phyloP scores from a whole-genome alignment of 805 yeast species.

The Teunomyces cretensis region DNA sequence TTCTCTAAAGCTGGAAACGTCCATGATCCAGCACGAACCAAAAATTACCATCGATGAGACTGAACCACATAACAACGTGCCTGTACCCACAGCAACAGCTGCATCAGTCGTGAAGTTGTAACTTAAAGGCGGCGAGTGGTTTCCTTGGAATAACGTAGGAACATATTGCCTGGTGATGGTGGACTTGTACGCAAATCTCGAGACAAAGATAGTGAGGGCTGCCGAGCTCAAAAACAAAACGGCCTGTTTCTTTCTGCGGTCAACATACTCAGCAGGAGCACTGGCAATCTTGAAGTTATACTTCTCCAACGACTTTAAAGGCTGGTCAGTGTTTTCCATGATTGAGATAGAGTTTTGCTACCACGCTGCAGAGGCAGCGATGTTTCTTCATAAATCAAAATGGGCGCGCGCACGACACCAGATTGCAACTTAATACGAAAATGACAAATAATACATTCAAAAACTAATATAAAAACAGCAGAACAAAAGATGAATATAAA shows the following conservation, averaged over 20 bases:
- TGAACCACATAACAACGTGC: constrained; percentile 71
- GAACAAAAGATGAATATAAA: neutral
- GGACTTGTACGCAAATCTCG: constrained; percentile 74
- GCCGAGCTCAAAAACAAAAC: constrained; percentile 71
- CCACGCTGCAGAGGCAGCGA: neutral
- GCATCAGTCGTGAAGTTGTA: constrained; percentile 82
- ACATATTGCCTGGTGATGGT: constrained; percentile 69
- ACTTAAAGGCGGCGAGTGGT: constrained; percentile 77
- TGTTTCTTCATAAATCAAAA: neutral
- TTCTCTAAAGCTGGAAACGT: constrained; percentile 66
- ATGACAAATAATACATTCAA: neutral
- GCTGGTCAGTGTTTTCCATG: neutral
- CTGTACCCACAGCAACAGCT: constrained; percentile 77
- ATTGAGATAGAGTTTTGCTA: neutral
- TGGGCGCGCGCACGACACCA: neutral
- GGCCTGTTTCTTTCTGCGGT: constrained; percentile 71
- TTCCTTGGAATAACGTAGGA: constrained; percentile 79
- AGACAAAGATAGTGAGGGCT: constrained; percentile 65
- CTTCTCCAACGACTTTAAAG: constrained; percentile 2
- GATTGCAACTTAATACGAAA: neutral
- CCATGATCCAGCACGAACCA: constrained; percentile 79
- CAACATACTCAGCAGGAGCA: constrained; percentile 51
- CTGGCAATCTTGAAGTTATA: constrained; percentile 25
- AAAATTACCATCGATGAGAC: constrained; percentile 70
- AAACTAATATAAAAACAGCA: constrained; percentile 3